Base-by-base conservation (phyloP, 2,329 filamentous ascomycete genomes). In the Orbilia quercus region DNA sequence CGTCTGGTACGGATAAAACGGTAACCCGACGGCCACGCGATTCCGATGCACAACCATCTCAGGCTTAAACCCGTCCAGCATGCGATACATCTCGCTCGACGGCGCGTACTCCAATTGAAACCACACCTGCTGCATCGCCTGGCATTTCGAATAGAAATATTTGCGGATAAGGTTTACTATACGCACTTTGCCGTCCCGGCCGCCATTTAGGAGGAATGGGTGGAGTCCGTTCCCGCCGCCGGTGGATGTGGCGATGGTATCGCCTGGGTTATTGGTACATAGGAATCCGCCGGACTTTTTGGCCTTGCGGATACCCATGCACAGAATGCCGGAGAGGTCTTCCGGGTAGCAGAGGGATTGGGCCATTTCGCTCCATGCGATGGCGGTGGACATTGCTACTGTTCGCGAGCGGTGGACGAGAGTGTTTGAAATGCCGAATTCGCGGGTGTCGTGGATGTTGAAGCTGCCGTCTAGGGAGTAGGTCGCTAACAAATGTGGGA, bases 111-210 rank as follows among this genome's bases (percentile, higher is more conserved):
- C 84, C 62, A 85, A 81, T 64, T 78, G 76, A 70, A 85, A 85
- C 84, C 84, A 85, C 1, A 79, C 81, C 73, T 84, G 83, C 60
- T 83, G 80, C 79, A 81, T 83, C 7, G 82, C 80, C 3, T 80
- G 77, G 76, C 2, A 79, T 77, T 71, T 83, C 83, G 14, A 79
- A 77, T 57, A 82, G 81, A 20, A 82, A 76, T 7, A 83, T 76
- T 66, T 82, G 79, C 7, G 79, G 76, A 31, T 83, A 74, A 0
- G 82, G 81, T 85, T 85, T 2, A 79, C 81, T 2, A 80, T 80
- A 2, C 80, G 75, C 0, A 83, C 81, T 20, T 80, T 80, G 2
- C 84, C 84, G 62, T 83, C 82, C 0, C 80, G 79, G 1, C 81
- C 80, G 0, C 81, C 83, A 1, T 82, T 78, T 7, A 85, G 77